A percentile compares a stretch with the other conserved stretches of the same genome.
phyloP scores from a whole-genome alignment of 2,329 filamentous ascomycete genomes.

The Pseudogymnoascus sp. region DNA sequence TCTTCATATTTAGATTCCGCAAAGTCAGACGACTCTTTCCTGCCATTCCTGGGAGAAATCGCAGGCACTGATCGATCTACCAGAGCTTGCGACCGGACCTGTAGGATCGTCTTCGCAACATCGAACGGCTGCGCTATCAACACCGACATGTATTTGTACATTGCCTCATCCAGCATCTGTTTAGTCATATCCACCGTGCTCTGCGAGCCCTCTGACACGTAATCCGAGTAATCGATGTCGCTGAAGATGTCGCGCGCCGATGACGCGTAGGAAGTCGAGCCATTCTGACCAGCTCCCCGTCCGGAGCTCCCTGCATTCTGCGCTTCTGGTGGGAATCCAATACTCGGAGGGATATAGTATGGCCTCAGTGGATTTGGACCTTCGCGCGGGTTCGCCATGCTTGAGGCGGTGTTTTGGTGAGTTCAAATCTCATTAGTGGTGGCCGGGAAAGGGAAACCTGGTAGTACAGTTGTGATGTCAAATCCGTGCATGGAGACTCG shows the following conservation, averaged over 20 bases:
- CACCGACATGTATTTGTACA: slow-evolving; percentile 88
- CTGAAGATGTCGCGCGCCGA: slow-evolving; percentile 78
- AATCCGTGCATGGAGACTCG: slow-evolving; percentile 1
- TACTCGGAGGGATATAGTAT: slow-evolving; percentile 56
- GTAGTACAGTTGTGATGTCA: neutral
- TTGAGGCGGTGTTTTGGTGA: slow-evolving; percentile 16
- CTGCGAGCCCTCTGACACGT: slow-evolving; percentile 67
- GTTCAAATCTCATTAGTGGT: slow-evolving; percentile 4
- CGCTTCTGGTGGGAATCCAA: slow-evolving; percentile 45
- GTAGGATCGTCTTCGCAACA: slow-evolving; percentile 87
- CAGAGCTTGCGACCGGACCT: slow-evolving; percentile 52
- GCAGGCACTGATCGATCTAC: slow-evolving; percentile 17
- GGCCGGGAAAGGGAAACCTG: neutral
- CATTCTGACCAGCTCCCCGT: slow-evolving; percentile 22
- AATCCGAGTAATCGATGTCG: slow-evolving; percentile 87
- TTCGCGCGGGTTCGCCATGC: slow-evolving; percentile 40
- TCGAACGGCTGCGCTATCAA: slow-evolving; percentile 93
- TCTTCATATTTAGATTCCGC: slow-evolving; percentile 21
- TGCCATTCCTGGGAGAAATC: slow-evolving; percentile 15
- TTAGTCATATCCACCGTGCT: slow-evolving; percentile 66
- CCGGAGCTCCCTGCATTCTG: slow-evolving; percentile 28
- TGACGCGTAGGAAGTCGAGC: slow-evolving; percentile 42
- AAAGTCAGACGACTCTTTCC: slow-evolving; percentile 17
- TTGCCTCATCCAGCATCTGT: slow-evolving; percentile 69
- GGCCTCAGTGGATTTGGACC: slow-evolving; percentile 50